phyloP scores from a whole-genome alignment of 495 filamentous ascomycete species.

The Daldinia loculata region DNA sequence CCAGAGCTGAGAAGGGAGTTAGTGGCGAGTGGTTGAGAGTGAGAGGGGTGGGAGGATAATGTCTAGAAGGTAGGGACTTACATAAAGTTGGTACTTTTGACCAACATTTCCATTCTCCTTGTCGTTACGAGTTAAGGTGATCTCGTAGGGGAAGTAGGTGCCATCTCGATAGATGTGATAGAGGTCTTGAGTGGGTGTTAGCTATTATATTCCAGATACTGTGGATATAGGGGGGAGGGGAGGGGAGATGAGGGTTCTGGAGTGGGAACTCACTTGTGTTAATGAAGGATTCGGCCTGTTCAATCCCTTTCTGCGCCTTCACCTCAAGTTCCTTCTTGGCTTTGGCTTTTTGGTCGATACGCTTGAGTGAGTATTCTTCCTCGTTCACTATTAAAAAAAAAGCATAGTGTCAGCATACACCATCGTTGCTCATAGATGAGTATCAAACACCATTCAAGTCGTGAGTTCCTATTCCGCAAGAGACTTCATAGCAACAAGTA shows the following conservation, averaged over 20 bases:
- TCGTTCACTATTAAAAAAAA: conserved; percentile 27
- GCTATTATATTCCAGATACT: neutral
- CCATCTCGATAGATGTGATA: conserved; percentile 46
- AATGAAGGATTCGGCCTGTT: conserved; percentile 53
- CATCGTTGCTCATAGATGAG: neutral
- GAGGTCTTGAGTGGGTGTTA: neutral
- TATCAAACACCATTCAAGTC: neutral
- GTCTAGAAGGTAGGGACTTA: conserved; percentile 31
- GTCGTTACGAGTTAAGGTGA: conserved; percentile 44
- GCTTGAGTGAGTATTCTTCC: conserved; percentile 33
- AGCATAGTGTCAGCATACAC: neutral
- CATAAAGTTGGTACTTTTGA: conserved; percentile 47
- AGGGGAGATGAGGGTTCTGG: no score
- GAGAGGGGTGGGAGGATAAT: neutral
- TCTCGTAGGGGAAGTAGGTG: conserved; percentile 48
- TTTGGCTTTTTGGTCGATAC: conserved; percentile 25
- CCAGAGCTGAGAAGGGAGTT: conserved; percentile 48
- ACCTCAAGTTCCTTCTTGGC: neutral
- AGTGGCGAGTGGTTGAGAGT: neutral
- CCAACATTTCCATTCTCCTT: conserved; percentile 25
- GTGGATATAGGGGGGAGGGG: no score
- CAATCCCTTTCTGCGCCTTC: conserved; percentile 60
- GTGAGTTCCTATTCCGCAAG: no score
- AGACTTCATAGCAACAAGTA: neutral
- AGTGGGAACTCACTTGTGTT: conserved; percentile 46